Evolutionary conservation across 306 rosid genomes (phyloP).

Genomic region (Vicia sativa): DNA sequence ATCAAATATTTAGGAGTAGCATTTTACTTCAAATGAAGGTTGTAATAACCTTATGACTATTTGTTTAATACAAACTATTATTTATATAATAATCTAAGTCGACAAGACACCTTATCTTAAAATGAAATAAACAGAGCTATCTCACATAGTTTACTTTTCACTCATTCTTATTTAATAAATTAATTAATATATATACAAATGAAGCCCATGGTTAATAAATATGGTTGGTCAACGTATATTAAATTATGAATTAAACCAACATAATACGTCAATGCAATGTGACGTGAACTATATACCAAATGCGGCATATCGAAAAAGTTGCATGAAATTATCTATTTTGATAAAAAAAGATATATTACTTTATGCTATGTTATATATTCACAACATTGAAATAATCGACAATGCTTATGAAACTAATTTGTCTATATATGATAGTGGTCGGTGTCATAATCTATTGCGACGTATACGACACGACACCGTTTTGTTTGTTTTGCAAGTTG

Average conservation of each 20-base stretch:
- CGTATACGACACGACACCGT: constrained; percentile 36
- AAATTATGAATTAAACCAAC: background rate
- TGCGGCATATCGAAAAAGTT: constrained; percentile 45
- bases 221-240: background rate
- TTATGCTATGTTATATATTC: background rate
- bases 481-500: constrained; percentile 2
- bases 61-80: background rate
- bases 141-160: background rate
- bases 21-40: background rate
- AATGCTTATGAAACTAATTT: constrained; percentile 9
- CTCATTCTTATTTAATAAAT: background rate
- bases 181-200: background rate
- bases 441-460: background rate
- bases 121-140: background rate
- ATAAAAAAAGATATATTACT: background rate
- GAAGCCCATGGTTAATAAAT: constrained; percentile 7
- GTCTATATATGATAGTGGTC: background rate
- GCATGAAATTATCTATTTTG: constrained; percentile 1
- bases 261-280: background rate
- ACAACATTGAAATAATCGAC: constrained; percentile 32
- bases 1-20: background rate
- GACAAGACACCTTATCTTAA: background rate
- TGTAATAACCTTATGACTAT: background rate
- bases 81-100: background rate
- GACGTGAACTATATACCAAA: constrained; percentile 13